phyloP scores from a whole-genome alignment of 2,329 filamentous ascomycete genomes.

The Salinomyces thailandicus region DNA sequence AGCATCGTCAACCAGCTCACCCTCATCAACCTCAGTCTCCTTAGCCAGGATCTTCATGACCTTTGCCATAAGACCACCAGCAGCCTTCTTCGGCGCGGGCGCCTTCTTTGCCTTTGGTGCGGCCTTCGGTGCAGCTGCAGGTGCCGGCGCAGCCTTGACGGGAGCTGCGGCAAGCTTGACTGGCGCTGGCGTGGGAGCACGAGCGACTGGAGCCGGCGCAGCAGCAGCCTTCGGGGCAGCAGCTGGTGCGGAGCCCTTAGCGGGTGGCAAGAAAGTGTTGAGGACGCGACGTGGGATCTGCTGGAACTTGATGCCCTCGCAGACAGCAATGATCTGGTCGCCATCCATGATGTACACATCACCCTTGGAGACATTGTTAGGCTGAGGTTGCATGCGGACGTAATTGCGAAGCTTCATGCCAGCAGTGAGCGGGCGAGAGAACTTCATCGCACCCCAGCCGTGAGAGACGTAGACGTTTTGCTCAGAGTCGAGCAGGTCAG shows the following conservation, averaged over 20 bases:
- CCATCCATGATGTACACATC: conserved; percentile 52
- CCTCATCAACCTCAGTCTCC: conserved; percentile 50
- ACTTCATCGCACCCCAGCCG: conserved; percentile 50
- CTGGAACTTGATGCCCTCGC: conserved; percentile 56
- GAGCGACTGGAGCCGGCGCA: conserved; percentile 17
- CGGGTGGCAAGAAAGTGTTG: conserved; percentile 56
- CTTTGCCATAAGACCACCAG: conserved; percentile 37
- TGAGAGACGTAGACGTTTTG: conserved; percentile 53
- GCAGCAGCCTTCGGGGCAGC: conserved; percentile 24
- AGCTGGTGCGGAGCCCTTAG: conserved; percentile 27
- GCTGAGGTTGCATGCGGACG: conserved; percentile 50
- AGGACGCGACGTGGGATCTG: conserved; percentile 55
- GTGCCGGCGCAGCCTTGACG: conserved; percentile 18
- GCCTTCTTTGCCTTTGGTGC: conserved; percentile 32
- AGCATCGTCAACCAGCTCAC: conserved; percentile 49
- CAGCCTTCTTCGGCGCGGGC: conserved; percentile 36
- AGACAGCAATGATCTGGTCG: conserved; percentile 48
- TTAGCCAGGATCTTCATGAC: conserved; percentile 58
- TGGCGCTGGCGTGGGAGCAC: conserved; percentile 12
- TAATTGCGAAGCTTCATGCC: conserved; percentile 47
- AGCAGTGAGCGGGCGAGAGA: conserved; percentile 33
- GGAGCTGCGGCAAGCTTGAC: conserved; percentile 12
- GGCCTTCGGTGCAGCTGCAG: conserved; percentile 12
- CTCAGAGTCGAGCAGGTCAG: conserved; percentile 47
- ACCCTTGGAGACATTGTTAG: conserved; percentile 46